Conservation (phyloP, 2,329 filamentous ascomycete genomes). For the Calonectria ilicicola region DNA sequence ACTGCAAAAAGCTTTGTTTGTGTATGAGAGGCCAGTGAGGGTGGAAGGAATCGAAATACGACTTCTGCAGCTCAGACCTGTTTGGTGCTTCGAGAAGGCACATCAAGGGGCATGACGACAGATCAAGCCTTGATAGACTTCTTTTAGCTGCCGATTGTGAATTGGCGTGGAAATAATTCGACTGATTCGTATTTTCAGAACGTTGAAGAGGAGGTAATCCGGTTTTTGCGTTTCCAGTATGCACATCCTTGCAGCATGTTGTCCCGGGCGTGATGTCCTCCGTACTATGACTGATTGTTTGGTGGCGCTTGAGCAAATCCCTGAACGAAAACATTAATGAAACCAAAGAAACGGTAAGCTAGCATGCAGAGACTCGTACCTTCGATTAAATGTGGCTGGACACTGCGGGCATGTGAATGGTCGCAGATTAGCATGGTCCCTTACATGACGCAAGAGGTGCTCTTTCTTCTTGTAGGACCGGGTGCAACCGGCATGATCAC, state of each 20-base stretch:
- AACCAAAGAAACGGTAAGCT: background rate
- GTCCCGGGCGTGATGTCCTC: too few relatives aligned
- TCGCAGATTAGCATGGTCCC: background rate
- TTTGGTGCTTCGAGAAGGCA: background rate
- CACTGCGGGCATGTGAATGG: background rate
- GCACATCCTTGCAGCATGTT: background rate
- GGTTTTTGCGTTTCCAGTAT: too few relatives aligned
- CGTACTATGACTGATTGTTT: background rate
- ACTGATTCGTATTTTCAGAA: background rate
- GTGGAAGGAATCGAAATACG: background rate
- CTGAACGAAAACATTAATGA: background rate
- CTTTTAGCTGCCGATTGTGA: too few relatives aligned
- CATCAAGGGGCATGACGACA: background rate
- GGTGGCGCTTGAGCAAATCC: background rate
- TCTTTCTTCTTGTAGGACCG: background rate
- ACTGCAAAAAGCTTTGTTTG: background rate
- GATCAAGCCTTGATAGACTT: background rate
- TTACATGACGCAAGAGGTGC: background rate
- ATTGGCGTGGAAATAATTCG: accelerated
- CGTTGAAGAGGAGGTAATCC: too few relatives aligned
- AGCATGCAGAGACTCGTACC: background rate
- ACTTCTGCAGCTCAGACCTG: background rate
- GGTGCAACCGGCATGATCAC: background rate
- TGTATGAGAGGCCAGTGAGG: background rate
- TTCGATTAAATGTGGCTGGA: background rate